A percentile compares a stretch with the other conserved stretches of the same genome.
Evolutionary conservation across 2,329 filamentous ascomycete species (phyloP).

Genomic region (Diplodia seriata): DNA sequence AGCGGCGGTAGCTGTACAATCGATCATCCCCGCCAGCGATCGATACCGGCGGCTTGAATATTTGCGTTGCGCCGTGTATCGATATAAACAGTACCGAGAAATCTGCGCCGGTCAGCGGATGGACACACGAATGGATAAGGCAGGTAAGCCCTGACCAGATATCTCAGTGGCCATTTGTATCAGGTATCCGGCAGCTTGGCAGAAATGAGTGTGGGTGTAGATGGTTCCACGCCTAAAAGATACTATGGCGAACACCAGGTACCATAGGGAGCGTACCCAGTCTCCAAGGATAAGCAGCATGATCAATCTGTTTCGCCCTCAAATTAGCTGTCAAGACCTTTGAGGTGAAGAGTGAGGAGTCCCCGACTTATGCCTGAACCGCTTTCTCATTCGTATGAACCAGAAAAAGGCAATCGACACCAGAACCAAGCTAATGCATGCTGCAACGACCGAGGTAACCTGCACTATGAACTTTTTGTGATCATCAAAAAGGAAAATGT

Average conservation of each 20-base stretch:
- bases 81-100: conserved; percentile 75
- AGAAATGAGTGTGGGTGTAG: conserved; percentile 57
- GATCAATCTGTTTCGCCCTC: conserved; percentile 63
- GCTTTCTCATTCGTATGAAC: conserved; percentile 75
- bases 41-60: conserved; percentile 63
- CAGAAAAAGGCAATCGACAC: conserved; percentile 58
- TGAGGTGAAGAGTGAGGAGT: neutral
- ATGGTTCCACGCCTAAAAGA: conserved; percentile 62
- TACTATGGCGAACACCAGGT: conserved; percentile 69
- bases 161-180: conserved; percentile 71
- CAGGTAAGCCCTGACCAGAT: conserved; percentile 55
- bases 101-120: conserved; percentile 52
- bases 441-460: conserved; percentile 44
- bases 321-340: neutral
- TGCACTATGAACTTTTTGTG: conserved; percentile 43
- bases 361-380: conserved; percentile 74
- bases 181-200: conserved; percentile 73
- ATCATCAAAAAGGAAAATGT: conserved; percentile 35
- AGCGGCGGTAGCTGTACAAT: conserved; percentile 70
- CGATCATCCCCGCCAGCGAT: conserved; percentile 61
- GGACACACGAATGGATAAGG: conserved; percentile 27
- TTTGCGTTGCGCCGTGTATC: conserved; percentile 73
- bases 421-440: conserved; percentile 38
- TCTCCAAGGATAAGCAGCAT: conserved; percentile 77
- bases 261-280: conserved; percentile 72